phyloP scores from a whole-genome alignment of 2,329 filamentous ascomycete genomes.

The Aspergillus awamori region DNA sequence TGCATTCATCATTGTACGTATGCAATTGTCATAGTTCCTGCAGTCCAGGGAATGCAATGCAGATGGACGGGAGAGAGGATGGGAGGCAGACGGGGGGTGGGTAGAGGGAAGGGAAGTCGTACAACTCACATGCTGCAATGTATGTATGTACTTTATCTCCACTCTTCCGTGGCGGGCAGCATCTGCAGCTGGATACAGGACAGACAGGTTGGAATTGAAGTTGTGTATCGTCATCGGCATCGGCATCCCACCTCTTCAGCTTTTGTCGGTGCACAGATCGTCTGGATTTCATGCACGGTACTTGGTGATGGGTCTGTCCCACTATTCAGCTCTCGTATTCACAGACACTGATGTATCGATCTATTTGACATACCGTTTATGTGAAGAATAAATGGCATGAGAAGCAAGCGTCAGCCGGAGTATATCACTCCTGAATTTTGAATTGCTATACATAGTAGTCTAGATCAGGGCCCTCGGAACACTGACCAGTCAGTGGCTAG shows the following conservation, averaged over 20 bases:
- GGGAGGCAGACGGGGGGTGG: too few relatives aligned
- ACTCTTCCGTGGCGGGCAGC: not conserved
- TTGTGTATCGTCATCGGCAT: not conserved
- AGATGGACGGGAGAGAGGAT: not conserved
- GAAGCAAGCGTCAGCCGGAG: too few relatives aligned
- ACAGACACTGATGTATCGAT: not conserved
- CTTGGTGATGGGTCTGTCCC: not conserved
- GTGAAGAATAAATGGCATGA: too few relatives aligned
- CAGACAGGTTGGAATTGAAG: not conserved
- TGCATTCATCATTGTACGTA: not conserved
- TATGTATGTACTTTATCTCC: not conserved
- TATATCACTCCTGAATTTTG: too few relatives aligned
- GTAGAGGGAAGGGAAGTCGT: not conserved
- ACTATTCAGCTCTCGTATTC: not conserved
- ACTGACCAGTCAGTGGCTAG: too few relatives aligned
- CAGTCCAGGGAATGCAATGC: not conserved
- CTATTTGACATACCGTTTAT: too few relatives aligned
- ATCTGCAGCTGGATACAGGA: not conserved
- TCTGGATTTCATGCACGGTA: too few relatives aligned
- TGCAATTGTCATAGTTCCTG: conserved; percentile 3
- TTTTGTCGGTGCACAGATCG: too few relatives aligned
- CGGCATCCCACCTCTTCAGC: conserved; percentile 1
- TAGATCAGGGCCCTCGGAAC: too few relatives aligned
- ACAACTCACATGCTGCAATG: not conserved
- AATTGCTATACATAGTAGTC: too few relatives aligned